Percentiles rank a stretch among this genome's conserved stretches.
Conservation (phyloP, 1,284 basidiomycete species). For the Agaricales sp. region DNA sequence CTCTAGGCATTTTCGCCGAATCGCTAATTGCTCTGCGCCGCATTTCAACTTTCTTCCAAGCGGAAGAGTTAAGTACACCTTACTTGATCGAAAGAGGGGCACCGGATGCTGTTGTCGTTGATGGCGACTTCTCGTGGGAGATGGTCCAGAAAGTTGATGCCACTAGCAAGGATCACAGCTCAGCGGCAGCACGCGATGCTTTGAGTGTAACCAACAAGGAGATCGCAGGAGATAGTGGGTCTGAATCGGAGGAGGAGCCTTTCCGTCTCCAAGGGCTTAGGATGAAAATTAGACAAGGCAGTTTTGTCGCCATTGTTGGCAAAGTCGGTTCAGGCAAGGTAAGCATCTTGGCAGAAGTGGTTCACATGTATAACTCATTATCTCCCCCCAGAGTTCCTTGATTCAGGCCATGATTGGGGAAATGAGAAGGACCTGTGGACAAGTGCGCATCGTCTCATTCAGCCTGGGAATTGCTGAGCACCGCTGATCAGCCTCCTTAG, state of each 20-base stretch:
- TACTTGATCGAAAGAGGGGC: conserved; percentile 27
- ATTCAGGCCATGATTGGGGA: conserved; percentile 50
- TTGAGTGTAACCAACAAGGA: conserved; percentile 2
- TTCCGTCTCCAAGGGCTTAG: conserved; percentile 52
- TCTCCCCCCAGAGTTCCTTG: conserved; percentile 29
- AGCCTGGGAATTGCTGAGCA: neutral
- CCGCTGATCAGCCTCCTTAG: conserved; percentile 22
- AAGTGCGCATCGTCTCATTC: conserved; percentile 14
- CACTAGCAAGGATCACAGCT: conserved; percentile 12
- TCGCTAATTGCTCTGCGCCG: conserved; percentile 54
- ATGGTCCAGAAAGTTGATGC: conserved; percentile 25
- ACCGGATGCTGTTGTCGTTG: conserved; percentile 40
- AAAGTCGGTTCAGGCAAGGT: conserved; percentile 68
- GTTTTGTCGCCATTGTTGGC: conserved; percentile 69
- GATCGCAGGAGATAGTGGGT: conserved; percentile 11
- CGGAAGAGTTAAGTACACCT: conserved; percentile 47
- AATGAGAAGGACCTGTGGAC: conserved; percentile 40
- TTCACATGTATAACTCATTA: no score
- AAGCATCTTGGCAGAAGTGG: no score
- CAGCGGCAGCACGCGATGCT: conserved; percentile 16
- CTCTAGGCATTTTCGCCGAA: conserved; percentile 41
- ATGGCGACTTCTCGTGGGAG: conserved; percentile 68
- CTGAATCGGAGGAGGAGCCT: conserved; percentile 23
- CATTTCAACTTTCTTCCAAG: conserved; percentile 47
- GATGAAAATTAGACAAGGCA: conserved; percentile 45